Evolutionary conservation across 208 protist species (phyloP).

Genomic region (Trypanosoma scelopori): DNA sequence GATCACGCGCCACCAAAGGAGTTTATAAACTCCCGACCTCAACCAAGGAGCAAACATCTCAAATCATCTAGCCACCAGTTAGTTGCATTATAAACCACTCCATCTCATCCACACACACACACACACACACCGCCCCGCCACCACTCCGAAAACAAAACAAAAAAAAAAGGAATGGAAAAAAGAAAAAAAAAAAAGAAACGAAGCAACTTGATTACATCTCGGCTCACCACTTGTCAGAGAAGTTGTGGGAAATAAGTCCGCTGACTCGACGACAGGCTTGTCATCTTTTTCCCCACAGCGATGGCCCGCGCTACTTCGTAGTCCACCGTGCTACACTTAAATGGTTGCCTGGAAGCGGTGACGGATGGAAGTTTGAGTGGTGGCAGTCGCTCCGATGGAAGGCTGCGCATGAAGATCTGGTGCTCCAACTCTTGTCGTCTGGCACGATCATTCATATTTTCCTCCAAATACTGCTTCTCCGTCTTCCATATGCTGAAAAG

Average conservation of each 20-base stretch:
- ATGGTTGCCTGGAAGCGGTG: not conserved
- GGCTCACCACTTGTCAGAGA: not conserved
- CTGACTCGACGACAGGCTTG: not conserved
- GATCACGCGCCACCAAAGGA: no score
- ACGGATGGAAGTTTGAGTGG: slow-evolving; percentile 20
- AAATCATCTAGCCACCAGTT: no score
- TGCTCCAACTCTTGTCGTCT: slow-evolving; percentile 12
- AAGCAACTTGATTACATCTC: not conserved
- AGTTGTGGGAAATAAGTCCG: not conserved
- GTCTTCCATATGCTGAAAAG: not conserved
- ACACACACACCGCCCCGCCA: no score
- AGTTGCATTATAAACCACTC: no score
- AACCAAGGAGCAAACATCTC: no score
- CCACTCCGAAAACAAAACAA: no score
- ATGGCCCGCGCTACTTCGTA: slow-evolving; percentile 14
- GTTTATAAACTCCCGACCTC: no score
- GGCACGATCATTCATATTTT: slow-evolving; percentile 6
- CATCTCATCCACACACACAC: no score
- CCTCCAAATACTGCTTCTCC: slow-evolving; percentile 9
- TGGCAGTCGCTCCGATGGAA: slow-evolving; percentile 7
- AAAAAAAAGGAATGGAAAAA: no score
- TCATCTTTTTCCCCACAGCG: slow-evolving; percentile 11
- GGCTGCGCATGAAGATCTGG: slow-evolving; percentile 10
- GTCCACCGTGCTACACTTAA: slow-evolving; percentile 11
- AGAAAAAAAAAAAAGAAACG: not conserved